Evolutionary conservation across 208 protist species (phyloP).

Genomic region (Trypanosomatidae sp.): DNA sequence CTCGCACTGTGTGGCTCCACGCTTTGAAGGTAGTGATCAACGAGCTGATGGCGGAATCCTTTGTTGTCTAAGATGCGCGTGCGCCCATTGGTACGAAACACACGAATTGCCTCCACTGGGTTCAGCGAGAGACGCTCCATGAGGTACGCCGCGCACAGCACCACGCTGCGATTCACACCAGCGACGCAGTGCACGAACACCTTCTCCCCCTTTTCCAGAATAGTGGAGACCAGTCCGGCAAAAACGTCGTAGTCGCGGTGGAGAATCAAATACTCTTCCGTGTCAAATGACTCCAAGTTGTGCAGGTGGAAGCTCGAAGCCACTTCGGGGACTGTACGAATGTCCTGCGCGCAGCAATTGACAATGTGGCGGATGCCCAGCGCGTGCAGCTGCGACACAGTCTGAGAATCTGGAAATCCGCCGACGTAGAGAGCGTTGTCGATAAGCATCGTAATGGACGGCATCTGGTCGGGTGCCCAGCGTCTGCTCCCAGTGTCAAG

Average conservation of each 20-base stretch:
- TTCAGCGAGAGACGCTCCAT: conserved; percentile 56
- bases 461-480: conserved; percentile 25
- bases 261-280: conserved; percentile 79
- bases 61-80: conserved; percentile 76
- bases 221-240: conserved; percentile 42
- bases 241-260: conserved; percentile 75
- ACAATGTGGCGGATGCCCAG: conserved; percentile 66
- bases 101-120: conserved; percentile 51
- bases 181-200: conserved; percentile 90
- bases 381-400: conserved; percentile 44
- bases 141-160: conserved; percentile 79
- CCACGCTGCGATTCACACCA: conserved; percentile 85
- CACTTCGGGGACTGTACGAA: conserved; percentile 32
- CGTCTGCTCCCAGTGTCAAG: conserved; percentile 34
- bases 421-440: conserved; percentile 69
- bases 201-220: conserved; percentile 38
- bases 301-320: conserved; percentile 41
- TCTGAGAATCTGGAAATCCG: conserved; percentile 69
- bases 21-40: conserved; percentile 79
- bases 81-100: conserved; percentile 58
- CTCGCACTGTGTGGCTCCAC: conserved; percentile 14
- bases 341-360: conserved; percentile 78
- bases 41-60: conserved; percentile 78
- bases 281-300: conserved; percentile 52
- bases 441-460: conserved; percentile 54